These are phyloP conservation scores for Purshia tridentata DNA, from an alignment of 306 rosid genomes.

Conservation along the genomic window DNA sequence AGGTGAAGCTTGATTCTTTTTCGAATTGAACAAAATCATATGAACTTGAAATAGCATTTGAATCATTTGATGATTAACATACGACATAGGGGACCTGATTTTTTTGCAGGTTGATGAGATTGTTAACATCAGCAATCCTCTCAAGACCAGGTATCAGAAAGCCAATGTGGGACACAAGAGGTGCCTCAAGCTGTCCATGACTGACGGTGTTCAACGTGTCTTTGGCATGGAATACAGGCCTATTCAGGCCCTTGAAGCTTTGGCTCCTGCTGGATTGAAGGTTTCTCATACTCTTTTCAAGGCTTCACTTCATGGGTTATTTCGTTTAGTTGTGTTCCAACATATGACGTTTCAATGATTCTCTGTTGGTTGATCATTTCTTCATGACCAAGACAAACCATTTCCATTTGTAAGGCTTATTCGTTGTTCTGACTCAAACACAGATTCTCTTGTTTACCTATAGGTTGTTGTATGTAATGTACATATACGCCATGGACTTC, in stretches of 20 bases:
- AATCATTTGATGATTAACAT: background rate
- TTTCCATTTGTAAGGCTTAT: background rate
- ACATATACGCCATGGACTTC: slow-evolving; percentile 75
- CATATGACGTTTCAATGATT: background rate
- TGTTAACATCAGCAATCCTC: slow-evolving; percentile 62
- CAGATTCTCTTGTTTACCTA: slow-evolving; percentile 28
- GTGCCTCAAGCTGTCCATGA: slow-evolving; percentile 85
- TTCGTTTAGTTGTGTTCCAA: background rate
- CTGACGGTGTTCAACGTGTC: slow-evolving; percentile 80
- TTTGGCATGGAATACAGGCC: slow-evolving; percentile 94
- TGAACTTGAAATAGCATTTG: background rate
- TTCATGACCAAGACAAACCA: background rate
- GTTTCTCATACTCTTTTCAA: slow-evolving; percentile 34
- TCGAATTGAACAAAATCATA: background rate
- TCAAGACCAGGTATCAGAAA: slow-evolving; percentile 61
- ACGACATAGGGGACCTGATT: background rate
- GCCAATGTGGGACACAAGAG: slow-evolving; percentile 67
- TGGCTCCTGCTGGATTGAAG: slow-evolving; percentile 86
- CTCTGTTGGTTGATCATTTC: too few species aligned
- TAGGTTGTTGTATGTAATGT: slow-evolving; percentile 76
- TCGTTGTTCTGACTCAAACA: slow-evolving; percentile 24
- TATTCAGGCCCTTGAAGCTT: slow-evolving; percentile 66
- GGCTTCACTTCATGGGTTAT: slow-evolving; percentile 5
- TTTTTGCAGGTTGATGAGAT: slow-evolving; percentile 80
- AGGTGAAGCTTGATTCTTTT: slow-evolving; percentile 39